Percentiles rank a stretch among this genome's conserved stretches.
Evolutionary conservation across 352 stramenopile genomes (phyloP).

Genomic region (Halophytophthora polymorphica): DNA sequence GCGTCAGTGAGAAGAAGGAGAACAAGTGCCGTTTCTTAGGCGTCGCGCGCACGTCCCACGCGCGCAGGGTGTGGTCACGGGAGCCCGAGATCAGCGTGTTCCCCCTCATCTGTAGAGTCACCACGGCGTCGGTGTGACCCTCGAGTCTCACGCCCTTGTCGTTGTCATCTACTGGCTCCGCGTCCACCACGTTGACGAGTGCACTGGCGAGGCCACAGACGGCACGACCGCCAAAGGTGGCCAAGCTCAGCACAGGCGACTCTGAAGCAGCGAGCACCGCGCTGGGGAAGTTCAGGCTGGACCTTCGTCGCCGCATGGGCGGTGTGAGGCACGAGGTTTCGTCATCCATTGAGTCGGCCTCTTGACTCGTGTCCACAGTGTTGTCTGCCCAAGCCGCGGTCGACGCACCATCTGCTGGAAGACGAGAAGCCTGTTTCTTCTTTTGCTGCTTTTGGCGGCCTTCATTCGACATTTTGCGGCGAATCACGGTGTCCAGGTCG

Average conservation of each 20-base stretch:
- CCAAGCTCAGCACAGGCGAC: conserved; percentile 54
- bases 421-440: background rate
- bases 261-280: conserved; percentile 18
- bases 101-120: conserved; percentile 54
- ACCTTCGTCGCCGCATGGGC: conserved; percentile 19
- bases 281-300: conserved; percentile 21
- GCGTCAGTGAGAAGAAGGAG: conserved; percentile 49
- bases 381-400: conserved; percentile 3
- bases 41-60: conserved; percentile 66
- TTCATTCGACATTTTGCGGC: conserved; percentile 69
- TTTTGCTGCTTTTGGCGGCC: conserved; percentile 23
- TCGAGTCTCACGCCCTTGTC: conserved; percentile 45
- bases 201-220: conserved; percentile 47
- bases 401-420: too few relatives aligned
- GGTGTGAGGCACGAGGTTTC: conserved; percentile 10
- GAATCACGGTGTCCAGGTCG: conserved; percentile 76
- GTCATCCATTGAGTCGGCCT: conserved; percentile 17
- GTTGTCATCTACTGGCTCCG: conserved; percentile 14
- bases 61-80: conserved; percentile 65
- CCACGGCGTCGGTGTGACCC: conserved; percentile 54
- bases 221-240: conserved; percentile 44
- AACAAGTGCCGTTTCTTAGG: conserved; percentile 60
- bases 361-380: background rate
- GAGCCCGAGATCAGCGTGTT: conserved; percentile 67
- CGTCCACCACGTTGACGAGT: conserved; percentile 40